Percentiles rank a stretch among this genome's conserved stretches.
phyloP scores from a whole-genome alignment of 306 rosid genomes.

The Mimosa bimucronata region DNA sequence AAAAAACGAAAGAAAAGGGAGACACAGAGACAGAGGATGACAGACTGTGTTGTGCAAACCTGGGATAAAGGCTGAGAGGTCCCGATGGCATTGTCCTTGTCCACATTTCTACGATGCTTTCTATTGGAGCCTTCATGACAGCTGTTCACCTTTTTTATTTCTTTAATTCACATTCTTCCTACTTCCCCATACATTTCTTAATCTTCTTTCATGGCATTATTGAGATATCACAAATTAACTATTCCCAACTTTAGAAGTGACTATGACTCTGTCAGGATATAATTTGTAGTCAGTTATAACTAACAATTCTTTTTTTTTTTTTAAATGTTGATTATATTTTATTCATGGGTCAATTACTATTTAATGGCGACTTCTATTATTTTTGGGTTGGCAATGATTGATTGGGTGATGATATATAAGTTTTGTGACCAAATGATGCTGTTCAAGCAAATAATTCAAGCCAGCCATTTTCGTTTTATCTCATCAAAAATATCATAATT shows the following conservation, averaged over 20 bases:
- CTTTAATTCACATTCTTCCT: neutral
- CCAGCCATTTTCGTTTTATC: neutral
- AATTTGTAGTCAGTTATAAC: neutral
- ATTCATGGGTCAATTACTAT: neutral
- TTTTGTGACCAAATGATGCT: neutral
- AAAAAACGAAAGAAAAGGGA: neutral
- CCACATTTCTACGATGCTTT: constrained; percentile 31
- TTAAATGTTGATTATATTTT: neutral
- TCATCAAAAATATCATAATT: neutral
- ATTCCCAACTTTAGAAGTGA: neutral
- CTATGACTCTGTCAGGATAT: neutral
- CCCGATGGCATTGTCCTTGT: constrained; percentile 12
- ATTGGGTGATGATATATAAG: neutral
- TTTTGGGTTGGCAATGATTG: neutral
- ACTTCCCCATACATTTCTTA: neutral
- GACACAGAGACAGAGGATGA: neutral
- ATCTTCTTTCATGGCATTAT: too few species aligned
- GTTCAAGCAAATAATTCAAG: neutral
- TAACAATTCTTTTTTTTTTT: neutral
- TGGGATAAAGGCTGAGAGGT: constrained; percentile 23
- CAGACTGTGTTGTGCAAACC: constrained; percentile 31
- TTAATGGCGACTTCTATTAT: neutral
- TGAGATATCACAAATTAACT: neutral
- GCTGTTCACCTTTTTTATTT: constrained; percentile 28
- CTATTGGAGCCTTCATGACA: constrained; percentile 16